Evolutionary conservation across 139 green algal species (phyloP).

Genomic region (Picochlorum sp.): DNA sequence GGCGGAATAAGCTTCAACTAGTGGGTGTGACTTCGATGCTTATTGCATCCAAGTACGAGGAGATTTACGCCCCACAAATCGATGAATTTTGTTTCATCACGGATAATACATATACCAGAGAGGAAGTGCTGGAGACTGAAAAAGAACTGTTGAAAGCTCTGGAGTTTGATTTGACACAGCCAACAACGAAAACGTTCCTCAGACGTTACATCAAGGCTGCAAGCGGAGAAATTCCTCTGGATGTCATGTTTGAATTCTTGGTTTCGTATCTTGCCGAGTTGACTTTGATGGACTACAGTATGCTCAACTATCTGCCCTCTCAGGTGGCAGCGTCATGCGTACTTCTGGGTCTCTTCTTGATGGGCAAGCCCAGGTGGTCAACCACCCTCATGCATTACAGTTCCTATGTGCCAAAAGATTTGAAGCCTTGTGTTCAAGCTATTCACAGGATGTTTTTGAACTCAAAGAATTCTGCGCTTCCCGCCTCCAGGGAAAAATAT

Average conservation of each 20-base stretch:
- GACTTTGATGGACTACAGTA: slow-evolving; percentile 71
- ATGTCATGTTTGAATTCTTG: slow-evolving; percentile 49
- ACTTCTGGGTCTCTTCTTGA: slow-evolving; percentile 56
- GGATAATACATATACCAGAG: slow-evolving; percentile 89
- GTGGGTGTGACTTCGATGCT: slow-evolving; percentile 89
- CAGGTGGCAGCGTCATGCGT: slow-evolving; percentile 65
- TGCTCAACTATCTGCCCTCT: slow-evolving; percentile 68
- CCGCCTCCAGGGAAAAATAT: slow-evolving; percentile 51
- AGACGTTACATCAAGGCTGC: slow-evolving; percentile 57
- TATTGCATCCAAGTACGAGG: slow-evolving; percentile 93
- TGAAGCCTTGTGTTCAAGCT: slow-evolving; percentile 33
- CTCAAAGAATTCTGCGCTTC: slow-evolving; percentile 20
- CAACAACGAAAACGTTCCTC: slow-evolving; percentile 89
- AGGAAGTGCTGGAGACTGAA: slow-evolving; percentile 80
- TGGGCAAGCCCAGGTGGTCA: slow-evolving; percentile 32
- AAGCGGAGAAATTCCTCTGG: slow-evolving; percentile 15
- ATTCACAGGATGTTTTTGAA: slow-evolving; percentile 16
- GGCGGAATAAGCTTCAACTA: slow-evolving; percentile 52
- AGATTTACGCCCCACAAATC: slow-evolving; percentile 91
- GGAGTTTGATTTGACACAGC: slow-evolving; percentile 77
- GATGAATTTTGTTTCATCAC: slow-evolving; percentile 95
- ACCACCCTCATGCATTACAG: slow-evolving; percentile 58
- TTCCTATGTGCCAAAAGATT: slow-evolving; percentile 35
- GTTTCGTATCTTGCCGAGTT: slow-evolving; percentile 83
- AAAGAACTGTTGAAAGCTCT: slow-evolving; percentile 66